Evolutionary conservation across 148 eudicot genomes (phyloP).

Genomic region (Rhododendron griersonianum): DNA sequence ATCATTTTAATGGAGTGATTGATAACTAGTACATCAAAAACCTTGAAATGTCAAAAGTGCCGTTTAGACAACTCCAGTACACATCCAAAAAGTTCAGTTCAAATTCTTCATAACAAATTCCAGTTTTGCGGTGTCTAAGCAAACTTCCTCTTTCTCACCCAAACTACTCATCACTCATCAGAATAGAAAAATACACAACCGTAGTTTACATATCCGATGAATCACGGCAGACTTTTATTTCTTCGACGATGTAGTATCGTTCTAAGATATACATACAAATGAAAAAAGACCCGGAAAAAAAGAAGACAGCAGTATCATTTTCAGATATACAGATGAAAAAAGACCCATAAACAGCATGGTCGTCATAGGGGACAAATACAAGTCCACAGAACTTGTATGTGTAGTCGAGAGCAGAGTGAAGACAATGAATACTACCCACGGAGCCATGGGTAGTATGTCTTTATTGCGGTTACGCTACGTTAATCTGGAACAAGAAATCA

Average conservation of each 20-base stretch:
- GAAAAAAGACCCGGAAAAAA: not conserved
- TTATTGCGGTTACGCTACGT: not conserved
- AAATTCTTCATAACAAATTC: not conserved
- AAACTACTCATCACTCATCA: too few species aligned
- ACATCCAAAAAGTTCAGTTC: not conserved
- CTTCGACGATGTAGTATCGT: not conserved
- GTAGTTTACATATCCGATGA: not conserved
- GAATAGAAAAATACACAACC: too few species aligned
- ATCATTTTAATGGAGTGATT: too few species aligned
- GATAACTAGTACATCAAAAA: too few species aligned
- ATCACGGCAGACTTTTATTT: not conserved
- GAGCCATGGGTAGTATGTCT: not conserved
- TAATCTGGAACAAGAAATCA: slow-evolving; percentile 3
- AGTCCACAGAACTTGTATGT: not conserved
- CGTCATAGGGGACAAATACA: not conserved
- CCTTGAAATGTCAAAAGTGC: not conserved
- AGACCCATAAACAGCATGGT: not conserved
- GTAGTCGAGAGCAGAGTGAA: not conserved
- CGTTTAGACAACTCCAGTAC: not conserved
- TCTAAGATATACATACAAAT: not conserved
- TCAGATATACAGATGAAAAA: not conserved
- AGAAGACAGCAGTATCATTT: not conserved
- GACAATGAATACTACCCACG: not conserved
- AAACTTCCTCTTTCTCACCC: too few species aligned
- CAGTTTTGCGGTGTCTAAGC: not conserved